phyloP scores from a whole-genome alignment of 805 yeast species.

The Lipomyces oligophaga region DNA sequence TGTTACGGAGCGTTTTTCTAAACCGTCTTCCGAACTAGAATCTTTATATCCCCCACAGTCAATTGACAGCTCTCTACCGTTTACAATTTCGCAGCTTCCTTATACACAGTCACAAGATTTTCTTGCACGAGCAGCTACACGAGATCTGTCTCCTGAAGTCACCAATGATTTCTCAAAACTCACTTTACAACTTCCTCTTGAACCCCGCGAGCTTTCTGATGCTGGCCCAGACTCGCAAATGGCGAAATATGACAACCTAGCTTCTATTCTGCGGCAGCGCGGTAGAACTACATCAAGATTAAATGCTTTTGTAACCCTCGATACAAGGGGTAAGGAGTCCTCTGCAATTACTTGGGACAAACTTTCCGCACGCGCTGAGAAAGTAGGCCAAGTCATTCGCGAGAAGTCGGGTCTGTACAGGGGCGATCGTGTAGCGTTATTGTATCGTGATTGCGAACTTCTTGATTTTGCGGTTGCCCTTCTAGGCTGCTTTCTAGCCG shows the following conservation, averaged over 20 bases:
- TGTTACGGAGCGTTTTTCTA: too few species aligned
- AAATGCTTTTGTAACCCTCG: conserved; percentile 67
- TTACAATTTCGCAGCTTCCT: too few species aligned
- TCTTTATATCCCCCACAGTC: too few species aligned
- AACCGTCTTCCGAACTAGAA: too few species aligned
- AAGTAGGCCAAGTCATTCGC: conserved; percentile 73
- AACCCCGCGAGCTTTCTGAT: conserved; percentile 51
- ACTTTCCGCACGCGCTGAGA: conserved; percentile 74
- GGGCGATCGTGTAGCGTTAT: conserved; percentile 77
- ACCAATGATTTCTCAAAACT: conserved; percentile 3
- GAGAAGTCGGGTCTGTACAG: conserved; percentile 69
- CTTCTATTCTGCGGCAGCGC: conserved; percentile 68
- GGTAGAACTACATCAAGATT: conserved; percentile 63
- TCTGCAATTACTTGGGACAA: conserved; percentile 84
- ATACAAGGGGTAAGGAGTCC: conserved; percentile 75
- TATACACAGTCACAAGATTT: too few species aligned
- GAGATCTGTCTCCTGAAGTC: too few species aligned
- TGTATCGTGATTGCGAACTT: conserved; percentile 79
- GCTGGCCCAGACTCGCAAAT: conserved; percentile 40
- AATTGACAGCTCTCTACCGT: too few species aligned
- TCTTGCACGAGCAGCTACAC: too few species aligned
- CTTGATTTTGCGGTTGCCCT: conserved; percentile 82
- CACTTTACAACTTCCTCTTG: conserved; percentile 54
- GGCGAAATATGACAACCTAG: conserved; percentile 54
- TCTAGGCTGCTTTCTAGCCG: conserved; percentile 88